Percentiles rank a stretch among this genome's conserved stretches.
Evolutionary conservation across 352 stramenopile species (phyloP).

Genomic region (Lagenidium giganteum): DNA sequence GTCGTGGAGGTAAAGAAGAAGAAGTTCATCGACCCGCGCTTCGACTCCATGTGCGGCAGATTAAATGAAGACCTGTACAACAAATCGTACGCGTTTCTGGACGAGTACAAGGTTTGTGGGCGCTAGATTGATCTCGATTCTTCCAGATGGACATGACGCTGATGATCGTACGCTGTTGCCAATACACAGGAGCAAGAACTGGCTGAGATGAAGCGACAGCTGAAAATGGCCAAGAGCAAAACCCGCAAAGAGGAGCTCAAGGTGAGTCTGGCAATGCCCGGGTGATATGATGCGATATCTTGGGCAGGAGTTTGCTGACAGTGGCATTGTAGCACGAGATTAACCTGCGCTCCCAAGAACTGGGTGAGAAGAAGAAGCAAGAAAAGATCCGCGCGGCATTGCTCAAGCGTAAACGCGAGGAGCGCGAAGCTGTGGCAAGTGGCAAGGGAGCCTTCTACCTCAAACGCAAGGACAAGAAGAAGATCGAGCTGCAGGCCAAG

Average conservation of each 20-base stretch:
- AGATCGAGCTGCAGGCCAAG: constrained; percentile 85
- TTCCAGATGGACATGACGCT: too few species aligned
- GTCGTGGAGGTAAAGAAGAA: constrained; percentile 82
- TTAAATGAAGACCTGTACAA: constrained; percentile 86
- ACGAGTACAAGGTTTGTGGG: constrained; percentile 72
- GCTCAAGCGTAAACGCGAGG: constrained; percentile 80
- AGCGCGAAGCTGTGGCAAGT: constrained; percentile 83
- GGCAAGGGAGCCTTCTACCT: constrained; percentile 91
- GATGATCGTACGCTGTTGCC: too few species aligned
- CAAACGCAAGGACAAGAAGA: constrained; percentile 90
- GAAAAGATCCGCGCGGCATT: constrained; percentile 63
- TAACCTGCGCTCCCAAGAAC: constrained; percentile 58
- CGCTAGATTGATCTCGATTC: neutral
- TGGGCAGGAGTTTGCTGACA: neutral
- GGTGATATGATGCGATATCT: neutral
- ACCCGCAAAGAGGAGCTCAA: constrained; percentile 75
- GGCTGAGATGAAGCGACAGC: constrained; percentile 76
- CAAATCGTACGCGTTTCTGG: constrained; percentile 88
- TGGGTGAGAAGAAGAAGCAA: constrained; percentile 70
- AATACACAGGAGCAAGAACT: constrained; percentile 80
- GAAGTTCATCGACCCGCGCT: constrained; percentile 76
- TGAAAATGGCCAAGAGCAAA: constrained; percentile 61
- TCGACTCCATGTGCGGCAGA: constrained; percentile 77
- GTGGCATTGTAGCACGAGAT: constrained; percentile 45
- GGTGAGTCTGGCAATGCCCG: constrained; percentile 22